Evolutionary conservation across 2,329 filamentous ascomycete species (phyloP).

Genomic region (Verticillium dahliae): DNA sequence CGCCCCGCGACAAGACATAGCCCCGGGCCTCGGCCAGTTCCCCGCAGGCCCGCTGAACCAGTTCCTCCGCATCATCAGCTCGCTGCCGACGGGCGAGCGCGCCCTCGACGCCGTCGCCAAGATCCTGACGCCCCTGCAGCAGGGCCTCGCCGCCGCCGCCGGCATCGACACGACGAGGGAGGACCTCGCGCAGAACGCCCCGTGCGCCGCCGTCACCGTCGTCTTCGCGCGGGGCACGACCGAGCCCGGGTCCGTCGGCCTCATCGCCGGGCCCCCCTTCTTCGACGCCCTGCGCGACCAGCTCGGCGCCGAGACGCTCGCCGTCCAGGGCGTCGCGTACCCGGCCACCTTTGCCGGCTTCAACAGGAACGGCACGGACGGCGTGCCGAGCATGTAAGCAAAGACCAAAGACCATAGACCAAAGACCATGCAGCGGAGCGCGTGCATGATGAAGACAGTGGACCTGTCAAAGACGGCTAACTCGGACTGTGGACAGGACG

Average conservation of each 20-base stretch:
- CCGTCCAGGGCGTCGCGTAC: conserved; percentile 19
- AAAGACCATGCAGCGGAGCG: too few relatives aligned
- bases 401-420: too few relatives aligned
- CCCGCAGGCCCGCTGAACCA: conserved; percentile 5
- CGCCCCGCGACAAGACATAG: conserved; percentile 2
- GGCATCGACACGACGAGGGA: conserved; percentile 7
- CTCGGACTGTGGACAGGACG: conserved; percentile 20
- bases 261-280: conserved; percentile 17
- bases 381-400: conserved; percentile 16
- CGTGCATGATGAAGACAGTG: too few relatives aligned
- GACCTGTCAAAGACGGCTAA: not conserved
- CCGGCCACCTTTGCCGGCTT: conserved; percentile 19
- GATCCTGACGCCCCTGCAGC: conserved; percentile 8
- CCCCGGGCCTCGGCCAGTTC: conserved; percentile 4
- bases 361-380: conserved; percentile 12
- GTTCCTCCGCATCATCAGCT: conserved; percentile 6
- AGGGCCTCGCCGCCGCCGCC: conserved; percentile 7
- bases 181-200: conserved; percentile 8
- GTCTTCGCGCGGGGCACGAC: conserved; percentile 23
- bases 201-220: conserved; percentile 19
- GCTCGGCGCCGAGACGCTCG: conserved; percentile 9
- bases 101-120: conserved; percentile 4
- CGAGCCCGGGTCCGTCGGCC: conserved; percentile 19
- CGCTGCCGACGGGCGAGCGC: conserved; percentile 4
- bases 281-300: conserved; percentile 11